Evolutionary conservation across 129 eudicot species (phyloP), one percentile per base, ranked within the genome.

Genomic region (Dittrichia graveolens): DNA sequence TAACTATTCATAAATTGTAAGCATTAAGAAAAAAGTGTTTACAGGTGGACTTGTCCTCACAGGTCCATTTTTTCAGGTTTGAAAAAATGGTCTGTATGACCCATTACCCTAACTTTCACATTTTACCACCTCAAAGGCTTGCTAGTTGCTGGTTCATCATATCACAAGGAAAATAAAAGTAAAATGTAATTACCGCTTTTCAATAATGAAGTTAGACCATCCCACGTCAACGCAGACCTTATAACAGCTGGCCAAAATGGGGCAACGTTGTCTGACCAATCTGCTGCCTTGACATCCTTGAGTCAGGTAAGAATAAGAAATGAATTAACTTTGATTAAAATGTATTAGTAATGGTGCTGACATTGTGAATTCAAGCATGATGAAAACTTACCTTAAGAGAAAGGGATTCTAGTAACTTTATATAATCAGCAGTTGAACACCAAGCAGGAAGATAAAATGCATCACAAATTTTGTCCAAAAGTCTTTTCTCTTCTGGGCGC

Each of bases 221-320:
- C 85, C 97, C 94, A 94, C 65, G 97, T 75, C 77, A 94, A 73
- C 49, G 99, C 99, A 59, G 96, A 85, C 18, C 72, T 84, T 80
- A 94, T 86, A 45, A 90, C 99, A 71, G 99, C 99, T 2, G 99
- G 97, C 97, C 99, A 94, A 82, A 94, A 94, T 15, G 99, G 97
- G 54, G 97, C 96, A 65, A 94, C 99, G 65, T 88, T 69, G 18
- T 90, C 87, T 2, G 97, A 88, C 99, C 99, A 94, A 62, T 94
- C 98, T 52, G 84, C 97, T 57, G 91, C 24, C 82, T 86, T 90
- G 35, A 90, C 79, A 81, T 88, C 96, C 99, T 90, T 37, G 73
- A 41, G 40, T 10, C 31, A 48, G 31, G 10, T 4, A 18, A 24
- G 55, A 63, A 9, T 46, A n/a, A 16, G 19, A 61, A 37, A 16